Evolutionary conservation across 352 stramenopile species (phyloP), one percentile per base, ranked within the genome.

Genomic region (Phytophthora meadii): DNA sequence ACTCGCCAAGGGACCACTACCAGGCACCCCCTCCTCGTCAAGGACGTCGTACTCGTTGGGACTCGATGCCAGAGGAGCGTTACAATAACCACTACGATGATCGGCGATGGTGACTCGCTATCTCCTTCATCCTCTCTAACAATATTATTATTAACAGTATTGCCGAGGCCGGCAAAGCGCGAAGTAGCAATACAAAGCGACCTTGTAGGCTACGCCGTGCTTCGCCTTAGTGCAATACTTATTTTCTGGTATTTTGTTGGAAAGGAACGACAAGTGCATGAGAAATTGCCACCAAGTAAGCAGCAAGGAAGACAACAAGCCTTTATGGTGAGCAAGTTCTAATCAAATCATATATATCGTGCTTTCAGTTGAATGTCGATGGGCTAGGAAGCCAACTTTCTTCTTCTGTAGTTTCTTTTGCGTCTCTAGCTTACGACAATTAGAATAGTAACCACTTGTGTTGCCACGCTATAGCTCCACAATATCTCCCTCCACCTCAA

Each of bases 401-500:
- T 5, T 17, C 12, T 37, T 46, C n/a, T 25, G 32, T 46, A 5
- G 8, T 30, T 32, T 44, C 47, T 53, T 28, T 30, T 53, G 19
- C 22, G 11, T 28, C 4, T 56, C 25, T 11, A 62, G 44, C 14
- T 22, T 19, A 49, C 46, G 45, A n/a, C 42, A 65, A 61, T 36
- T 66, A 70, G 19, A 60, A 67, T 71, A 68, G 54, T 65, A 30
- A 27, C 19, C 49, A 40, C 27, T 53, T 46, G 41, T 2, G 30
- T 22, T 24, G 9, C 28, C 25, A 41, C 11, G 12, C 61, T 72
- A 88, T 14, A 88, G 72, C 59, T 88, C 79, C 46, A 88, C 77
- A 36, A 88, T 88, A 27, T 88, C 79, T 12, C 79, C 79, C 36
- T 88, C 79, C 25, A 88, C 79, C 51, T 83, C 61, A 34, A 86